phyloP scores from a whole-genome alignment of 805 yeast genomes.

The Candida chilensis region DNA sequence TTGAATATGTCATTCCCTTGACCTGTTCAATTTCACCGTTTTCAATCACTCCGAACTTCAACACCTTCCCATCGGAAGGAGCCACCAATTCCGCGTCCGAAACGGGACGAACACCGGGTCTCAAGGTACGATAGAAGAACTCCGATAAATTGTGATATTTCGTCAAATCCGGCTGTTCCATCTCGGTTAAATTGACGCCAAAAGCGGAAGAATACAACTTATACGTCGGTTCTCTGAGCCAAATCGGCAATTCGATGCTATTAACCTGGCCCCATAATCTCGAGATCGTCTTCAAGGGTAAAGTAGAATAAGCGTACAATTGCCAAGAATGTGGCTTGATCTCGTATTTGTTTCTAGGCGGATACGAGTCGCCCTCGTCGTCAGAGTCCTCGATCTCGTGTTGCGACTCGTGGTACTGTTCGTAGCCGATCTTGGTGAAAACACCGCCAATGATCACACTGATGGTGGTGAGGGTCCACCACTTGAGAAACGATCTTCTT shows the following conservation, averaged over 20 bases:
- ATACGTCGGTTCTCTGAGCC: slow-evolving; percentile 81
- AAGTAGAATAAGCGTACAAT: slow-evolving; percentile 77
- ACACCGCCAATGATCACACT: slow-evolving; percentile 46
- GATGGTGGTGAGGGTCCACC: slow-evolving; percentile 49
- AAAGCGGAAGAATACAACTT: slow-evolving; percentile 68
- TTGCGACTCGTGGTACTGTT: slow-evolving; percentile 10
- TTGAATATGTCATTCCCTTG: slow-evolving; percentile 89
- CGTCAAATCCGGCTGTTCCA: slow-evolving; percentile 71
- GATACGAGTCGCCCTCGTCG: slow-evolving; percentile 18
- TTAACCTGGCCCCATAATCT: slow-evolving; percentile 94
- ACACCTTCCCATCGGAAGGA: slow-evolving; percentile 89
- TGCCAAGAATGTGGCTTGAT: slow-evolving; percentile 79
- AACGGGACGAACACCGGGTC: slow-evolving; percentile 73
- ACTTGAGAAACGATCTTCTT: slow-evolving; percentile 29
- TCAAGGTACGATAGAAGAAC: slow-evolving; percentile 79
- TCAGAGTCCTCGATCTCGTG: slow-evolving; percentile 8
- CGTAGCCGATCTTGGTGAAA: slow-evolving; percentile 34
- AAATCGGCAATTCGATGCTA: slow-evolving; percentile 71
- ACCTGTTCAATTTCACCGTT: slow-evolving; percentile 93
- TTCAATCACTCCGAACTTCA: slow-evolving; percentile 74
- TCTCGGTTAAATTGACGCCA: slow-evolving; percentile 85
- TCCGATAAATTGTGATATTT: slow-evolving; percentile 78
- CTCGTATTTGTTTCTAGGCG: slow-evolving; percentile 22
- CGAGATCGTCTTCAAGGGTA: slow-evolving; percentile 86
- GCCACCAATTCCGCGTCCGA: slow-evolving; percentile 60